Evolutionary conservation across 2,329 filamentous ascomycete genomes (phyloP).

Genomic region (Phoma sp.): DNA sequence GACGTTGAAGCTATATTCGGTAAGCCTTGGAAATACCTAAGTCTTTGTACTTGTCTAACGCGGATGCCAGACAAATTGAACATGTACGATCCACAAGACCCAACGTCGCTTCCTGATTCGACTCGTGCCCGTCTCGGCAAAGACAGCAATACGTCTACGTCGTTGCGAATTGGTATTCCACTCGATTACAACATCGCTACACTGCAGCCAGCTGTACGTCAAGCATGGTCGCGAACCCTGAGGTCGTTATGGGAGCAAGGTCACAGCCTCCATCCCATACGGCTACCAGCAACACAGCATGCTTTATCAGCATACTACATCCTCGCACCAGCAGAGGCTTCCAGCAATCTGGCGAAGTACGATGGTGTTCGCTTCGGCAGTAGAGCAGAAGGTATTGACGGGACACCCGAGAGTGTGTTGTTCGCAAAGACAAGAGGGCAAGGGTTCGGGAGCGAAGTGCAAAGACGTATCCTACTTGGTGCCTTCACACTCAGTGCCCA

Average conservation of each 20-base stretch:
- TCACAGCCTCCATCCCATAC: conserved; percentile 75
- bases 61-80: conserved; percentile 55
- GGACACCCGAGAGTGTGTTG: conserved; percentile 56
- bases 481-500: conserved; percentile 88
- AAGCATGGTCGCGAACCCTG: conserved; percentile 71
- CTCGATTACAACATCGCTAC: conserved; percentile 88
- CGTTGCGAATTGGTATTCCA: conserved; percentile 62
- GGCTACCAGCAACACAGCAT: conserved; percentile 80
- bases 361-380: conserved; percentile 93
- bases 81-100: conserved; percentile 71
- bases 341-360: conserved; percentile 95
- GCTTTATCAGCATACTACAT: conserved; percentile 95
- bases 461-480: conserved; percentile 84
- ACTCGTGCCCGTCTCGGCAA: conserved; percentile 58
- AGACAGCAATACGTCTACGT: neutral
- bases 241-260: conserved; percentile 66
- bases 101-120: conserved; percentile 68
- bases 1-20: conserved; percentile 54
- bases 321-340: conserved; percentile 91
- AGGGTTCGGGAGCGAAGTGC: conserved; percentile 84
- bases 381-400: conserved; percentile 60
- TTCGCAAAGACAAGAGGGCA: conserved; percentile 77
- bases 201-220: conserved; percentile 71
- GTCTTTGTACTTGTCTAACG: conserved; percentile 2
- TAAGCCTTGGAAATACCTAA: conserved; percentile 8